Percentiles rank a stretch among this genome's conserved stretches.
phyloP scores from a whole-genome alignment of 2,329 filamentous ascomycete genomes.

The Arthrobotrys megalospora region DNA sequence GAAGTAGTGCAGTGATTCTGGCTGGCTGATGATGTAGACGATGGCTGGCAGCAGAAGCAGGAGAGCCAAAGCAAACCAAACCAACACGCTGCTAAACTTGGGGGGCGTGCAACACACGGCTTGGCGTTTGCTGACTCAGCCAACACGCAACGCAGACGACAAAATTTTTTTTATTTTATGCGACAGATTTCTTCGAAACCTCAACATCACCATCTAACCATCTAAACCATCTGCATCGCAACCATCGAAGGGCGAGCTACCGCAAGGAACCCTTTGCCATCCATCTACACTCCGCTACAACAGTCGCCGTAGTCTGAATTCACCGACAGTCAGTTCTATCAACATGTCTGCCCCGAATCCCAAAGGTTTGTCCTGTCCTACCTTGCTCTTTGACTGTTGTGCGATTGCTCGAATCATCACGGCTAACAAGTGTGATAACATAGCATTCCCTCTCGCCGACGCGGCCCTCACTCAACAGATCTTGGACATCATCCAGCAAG shows the following conservation, averaged over 20 bases:
- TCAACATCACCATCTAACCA: constrained; percentile 60
- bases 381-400: not conserved
- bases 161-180: constrained; percentile 14
- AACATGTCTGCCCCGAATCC: constrained; percentile 63
- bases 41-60: constrained; percentile 41
- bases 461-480: constrained; percentile 83
- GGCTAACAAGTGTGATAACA: constrained; percentile 27
- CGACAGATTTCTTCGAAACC: constrained; percentile 40
- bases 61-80: constrained; percentile 8
- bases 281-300: constrained; percentile 19
- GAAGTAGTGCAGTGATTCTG: constrained; percentile 55
- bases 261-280: constrained; percentile 69
- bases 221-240: constrained; percentile 56
- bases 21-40: constrained; percentile 62
- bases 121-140: constrained; percentile 49
- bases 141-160: constrained; percentile 33
- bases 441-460: constrained; percentile 72
- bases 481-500: constrained; percentile 84
- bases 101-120: constrained; percentile 8
- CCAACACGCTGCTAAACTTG: constrained; percentile 29
- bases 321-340: constrained; percentile 7
- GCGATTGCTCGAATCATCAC: not conserved
- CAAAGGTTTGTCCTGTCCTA: constrained; percentile 60
- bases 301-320: not conserved
- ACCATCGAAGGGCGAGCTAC: constrained; percentile 68